Conservation (phyloP, 345 rosid species). For the Brassica carinata region DNA sequence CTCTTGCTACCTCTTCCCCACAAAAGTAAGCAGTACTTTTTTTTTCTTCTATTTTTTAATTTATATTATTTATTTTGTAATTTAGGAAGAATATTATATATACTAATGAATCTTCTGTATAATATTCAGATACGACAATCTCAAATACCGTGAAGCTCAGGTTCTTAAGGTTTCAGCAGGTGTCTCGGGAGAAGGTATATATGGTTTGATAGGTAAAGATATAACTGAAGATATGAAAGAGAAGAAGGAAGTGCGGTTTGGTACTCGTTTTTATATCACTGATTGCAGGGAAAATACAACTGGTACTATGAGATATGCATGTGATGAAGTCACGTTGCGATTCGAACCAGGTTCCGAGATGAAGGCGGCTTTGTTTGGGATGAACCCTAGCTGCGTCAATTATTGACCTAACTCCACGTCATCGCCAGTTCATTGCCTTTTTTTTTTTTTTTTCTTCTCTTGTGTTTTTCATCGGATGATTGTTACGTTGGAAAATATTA, state of each 20-base stretch:
- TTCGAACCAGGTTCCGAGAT: not conserved
- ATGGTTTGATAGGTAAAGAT: conserved; percentile 1
- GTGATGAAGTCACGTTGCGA: not conserved
- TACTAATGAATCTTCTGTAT: not conserved
- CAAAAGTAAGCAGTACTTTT: not conserved
- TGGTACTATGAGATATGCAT: not conserved
- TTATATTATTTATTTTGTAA: no score
- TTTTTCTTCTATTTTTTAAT: no score
- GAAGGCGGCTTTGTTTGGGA: not conserved
- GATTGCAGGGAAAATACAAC: not conserved
- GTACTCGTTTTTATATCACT: not conserved
- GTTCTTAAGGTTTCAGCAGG: conserved; percentile 4
- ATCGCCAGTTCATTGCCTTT: not conserved
- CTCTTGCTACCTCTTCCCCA: conserved; percentile 4
- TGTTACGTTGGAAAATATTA: not conserved
- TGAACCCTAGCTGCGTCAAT: not conserved
- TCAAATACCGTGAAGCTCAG: not conserved
- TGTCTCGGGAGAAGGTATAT: not conserved
- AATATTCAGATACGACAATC: not conserved
- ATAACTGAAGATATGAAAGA: conserved; percentile 20
- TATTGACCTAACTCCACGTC: not conserved
- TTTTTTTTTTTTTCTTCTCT: not conserved
- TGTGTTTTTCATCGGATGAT: not conserved
- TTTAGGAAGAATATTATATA: no score
- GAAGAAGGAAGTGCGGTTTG: conserved; percentile 1